Evolutionary conservation across 495 filamentous ascomycete genomes (phyloP).

Genomic region (Penicillium bovifimosum): DNA sequence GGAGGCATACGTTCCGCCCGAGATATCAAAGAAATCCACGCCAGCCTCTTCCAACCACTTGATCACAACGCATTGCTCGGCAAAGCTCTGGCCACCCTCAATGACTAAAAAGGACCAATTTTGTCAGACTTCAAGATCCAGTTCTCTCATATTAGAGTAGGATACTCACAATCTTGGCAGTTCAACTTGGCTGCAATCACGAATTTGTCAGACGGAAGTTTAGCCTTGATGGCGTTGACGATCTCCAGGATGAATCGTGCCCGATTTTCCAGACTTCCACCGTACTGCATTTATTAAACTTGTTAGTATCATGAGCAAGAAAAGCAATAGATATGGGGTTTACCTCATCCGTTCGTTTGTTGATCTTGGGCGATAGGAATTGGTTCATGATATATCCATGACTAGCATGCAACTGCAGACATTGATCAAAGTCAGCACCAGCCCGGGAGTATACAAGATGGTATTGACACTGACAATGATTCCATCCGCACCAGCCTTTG

Average conservation of each 20-base stretch:
- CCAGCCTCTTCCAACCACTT: constrained; percentile 16
- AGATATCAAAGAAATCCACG: constrained; percentile 19
- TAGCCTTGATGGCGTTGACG: constrained; percentile 14
- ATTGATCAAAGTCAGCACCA: not conserved
- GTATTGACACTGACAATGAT: constrained; percentile 7
- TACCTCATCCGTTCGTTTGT: constrained; percentile 35
- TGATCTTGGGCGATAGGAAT: constrained; percentile 34
- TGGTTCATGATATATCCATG: constrained; percentile 32
- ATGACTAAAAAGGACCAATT: constrained; percentile 3
- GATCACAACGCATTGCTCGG: constrained; percentile 16
- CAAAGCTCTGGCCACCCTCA: constrained; percentile 13
- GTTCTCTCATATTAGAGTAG: not conserved
- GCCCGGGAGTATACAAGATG: not conserved
- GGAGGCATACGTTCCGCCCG: constrained; percentile 14
- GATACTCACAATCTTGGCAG: constrained; percentile 14
- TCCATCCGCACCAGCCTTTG: constrained; percentile 14
- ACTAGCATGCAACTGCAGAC: constrained; percentile 11
- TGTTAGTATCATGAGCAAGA: not conserved
- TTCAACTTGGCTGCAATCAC: constrained; percentile 16
- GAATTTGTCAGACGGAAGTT: constrained; percentile 10
- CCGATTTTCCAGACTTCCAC: constrained; percentile 38
- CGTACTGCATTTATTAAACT: constrained; percentile 18
- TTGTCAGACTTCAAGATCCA: not conserved
- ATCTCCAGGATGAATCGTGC: constrained; percentile 32
- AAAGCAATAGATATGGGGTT: not conserved